Evolutionary conservation across 805 yeast species (phyloP).

Genomic region (Cephaloascus albidus): DNA sequence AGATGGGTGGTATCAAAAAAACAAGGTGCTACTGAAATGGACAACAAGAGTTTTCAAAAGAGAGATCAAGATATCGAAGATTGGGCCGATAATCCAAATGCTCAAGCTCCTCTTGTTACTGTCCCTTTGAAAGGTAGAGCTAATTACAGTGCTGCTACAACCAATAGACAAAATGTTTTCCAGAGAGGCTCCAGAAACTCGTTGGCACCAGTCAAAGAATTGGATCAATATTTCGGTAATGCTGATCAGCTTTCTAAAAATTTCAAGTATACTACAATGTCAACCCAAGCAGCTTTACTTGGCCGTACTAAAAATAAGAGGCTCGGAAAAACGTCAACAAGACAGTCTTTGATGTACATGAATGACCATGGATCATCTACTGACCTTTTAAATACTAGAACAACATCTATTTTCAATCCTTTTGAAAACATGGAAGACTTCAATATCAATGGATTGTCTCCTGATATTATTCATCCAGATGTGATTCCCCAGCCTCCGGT

Average conservation of each 20-base stretch:
- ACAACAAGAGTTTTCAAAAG: conserved; percentile 49
- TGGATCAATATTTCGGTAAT: conserved; percentile 25
- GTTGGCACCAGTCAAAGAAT: conserved; percentile 28
- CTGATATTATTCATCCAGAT: conserved; percentile 60
- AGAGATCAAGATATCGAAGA: conserved; percentile 66
- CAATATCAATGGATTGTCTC: conserved; percentile 38
- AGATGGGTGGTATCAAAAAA: conserved; percentile 70
- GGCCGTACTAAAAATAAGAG: conserved; percentile 3
- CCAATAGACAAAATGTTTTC: conserved; percentile 32
- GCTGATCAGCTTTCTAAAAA: conserved; percentile 21
- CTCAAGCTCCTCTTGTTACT: conserved; percentile 40
- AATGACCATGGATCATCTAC: conserved; percentile 22
- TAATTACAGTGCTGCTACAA: conserved; percentile 23
- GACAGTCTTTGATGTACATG: conserved; percentile 18
- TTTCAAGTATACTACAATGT: conserved; percentile 52
- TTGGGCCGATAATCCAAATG: conserved; percentile 68
- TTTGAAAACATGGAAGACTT: conserved; percentile 24
- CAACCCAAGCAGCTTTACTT: conserved; percentile 43
- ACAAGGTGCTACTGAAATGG: conserved; percentile 70
- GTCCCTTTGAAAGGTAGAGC: conserved; percentile 48
- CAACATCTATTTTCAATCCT: conserved; percentile 18
- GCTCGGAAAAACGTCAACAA: conserved; percentile 9
- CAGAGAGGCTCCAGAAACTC: conserved; percentile 23
- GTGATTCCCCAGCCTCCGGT: conserved; percentile 89
- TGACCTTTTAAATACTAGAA: conserved; percentile 20